Base-by-base conservation (phyloP, 2,329 filamentous ascomycete species). In the Pseudogymnoascus sp. region DNA sequence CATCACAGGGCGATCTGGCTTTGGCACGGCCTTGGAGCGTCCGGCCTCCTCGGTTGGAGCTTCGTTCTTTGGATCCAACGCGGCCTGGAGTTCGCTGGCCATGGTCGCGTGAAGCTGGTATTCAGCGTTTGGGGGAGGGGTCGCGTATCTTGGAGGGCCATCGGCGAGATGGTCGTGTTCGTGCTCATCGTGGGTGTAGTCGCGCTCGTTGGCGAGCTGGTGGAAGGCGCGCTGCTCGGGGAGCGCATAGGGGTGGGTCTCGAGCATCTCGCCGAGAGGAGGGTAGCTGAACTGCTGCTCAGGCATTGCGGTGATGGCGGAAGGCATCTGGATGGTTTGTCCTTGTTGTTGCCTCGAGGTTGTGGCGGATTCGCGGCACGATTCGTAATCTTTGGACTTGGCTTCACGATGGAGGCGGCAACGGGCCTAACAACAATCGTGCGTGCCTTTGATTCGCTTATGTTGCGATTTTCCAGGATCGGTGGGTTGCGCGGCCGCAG, bases 1-100 rank as follows among this genome's bases (percentile, higher is more conserved):
- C 3, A 76, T 76, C 0, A 81, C 79, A 40, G 81, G 76, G 33
- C 85, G 81, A 31, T 83, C 79, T 0, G 85, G 85, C 69, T 87
- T 87, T 3, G 79, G 76, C 13, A 87, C 82, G 3, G 80, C 74
- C 72, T 84, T 84, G 29, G 70, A 70, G 62, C 73, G 67, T 19
- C 70, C 70, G 13, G 73, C 71, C 61, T 63, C 66, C n/a, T 67
- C 70, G 69, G 68, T 47, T 69, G 44, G 73, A 70, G 13, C 65
- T 21, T 71, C 70, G 31, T 70, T 69, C 62, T 74, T 72, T 26
- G 62, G 29, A 35, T 65, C 42, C 59, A 63, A 33, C 65, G 67
- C 44, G 71, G 63, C 62, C 70, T 70, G 47, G 13, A 56, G 44
- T 19, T 40, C 53, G 67, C 65, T 40, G 53, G 47, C 29, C 63